phyloP scores from a whole-genome alignment of 1,284 basidiomycete species.

The Phylloboletellus chloephorus region DNA sequence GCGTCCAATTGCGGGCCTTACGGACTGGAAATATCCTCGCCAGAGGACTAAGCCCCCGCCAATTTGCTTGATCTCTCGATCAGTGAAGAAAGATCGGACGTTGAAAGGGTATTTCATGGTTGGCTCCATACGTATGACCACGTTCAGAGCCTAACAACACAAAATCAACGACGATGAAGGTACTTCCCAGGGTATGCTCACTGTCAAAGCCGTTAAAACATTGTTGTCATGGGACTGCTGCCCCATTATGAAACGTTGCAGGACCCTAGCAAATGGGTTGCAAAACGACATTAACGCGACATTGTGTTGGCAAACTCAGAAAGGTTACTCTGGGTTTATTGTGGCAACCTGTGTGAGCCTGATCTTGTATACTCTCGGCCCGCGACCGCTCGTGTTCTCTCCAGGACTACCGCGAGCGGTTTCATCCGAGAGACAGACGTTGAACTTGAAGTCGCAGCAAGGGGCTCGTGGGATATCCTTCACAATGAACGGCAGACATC shows the following conservation, averaged over 20 bases:
- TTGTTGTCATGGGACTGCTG: slow-evolving; percentile 63
- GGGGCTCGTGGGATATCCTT: slow-evolving; percentile 1
- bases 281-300: slow-evolving; percentile 7
- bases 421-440: slow-evolving; percentile 47
- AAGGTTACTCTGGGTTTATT: slow-evolving; percentile 65
- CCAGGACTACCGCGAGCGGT: slow-evolving; percentile 32
- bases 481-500: slow-evolving; percentile 8
- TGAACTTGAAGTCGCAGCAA: slow-evolving; percentile 43
- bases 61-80: slow-evolving; percentile 57
- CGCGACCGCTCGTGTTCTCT: slow-evolving; percentile 33
- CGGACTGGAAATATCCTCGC: slow-evolving; percentile 74
- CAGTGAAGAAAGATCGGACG: slow-evolving; percentile 69
- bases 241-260: slow-evolving; percentile 60
- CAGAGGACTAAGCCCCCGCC: slow-evolving; percentile 64
- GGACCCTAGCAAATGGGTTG: slow-evolving; percentile 40
- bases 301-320: slow-evolving; percentile 3
- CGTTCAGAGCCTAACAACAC: slow-evolving; percentile 57
- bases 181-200: slow-evolving; percentile 25
- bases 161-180: slow-evolving; percentile 1
- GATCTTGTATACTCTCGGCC: slow-evolving; percentile 59
- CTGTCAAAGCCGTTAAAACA: slow-evolving; percentile 70
- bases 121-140: slow-evolving; percentile 70
- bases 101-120: slow-evolving; percentile 68
- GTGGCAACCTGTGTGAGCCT: slow-evolving; percentile 61
- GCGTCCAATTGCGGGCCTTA: slow-evolving; percentile 59